Evolutionary conservation across 1,284 basidiomycete species (phyloP), one percentile per base, ranked within the genome.

Genomic region (Earliella scabrosa): DNA sequence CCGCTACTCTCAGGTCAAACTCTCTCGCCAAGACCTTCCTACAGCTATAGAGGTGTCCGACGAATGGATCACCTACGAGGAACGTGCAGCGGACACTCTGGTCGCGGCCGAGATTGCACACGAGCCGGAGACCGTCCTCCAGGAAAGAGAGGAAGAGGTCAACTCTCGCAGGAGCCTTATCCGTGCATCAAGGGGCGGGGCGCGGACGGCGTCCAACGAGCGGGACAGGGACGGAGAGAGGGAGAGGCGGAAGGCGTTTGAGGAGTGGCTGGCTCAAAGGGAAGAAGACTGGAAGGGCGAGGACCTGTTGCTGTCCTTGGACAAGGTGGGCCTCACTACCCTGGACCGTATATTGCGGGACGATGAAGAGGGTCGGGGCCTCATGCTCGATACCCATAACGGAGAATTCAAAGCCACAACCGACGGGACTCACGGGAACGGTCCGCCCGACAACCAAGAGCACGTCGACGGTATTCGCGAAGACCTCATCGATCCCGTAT

Each of bases 41-140:
- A 66, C 69, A 11, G 82, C 87, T 6, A 68, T 81, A 58, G 84
- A 91, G 53, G 82, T 89, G 6, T 84, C 83, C 4, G 76, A 83
- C 9, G 67, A 72, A 6, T 90, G 88, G 83, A 62, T 90, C 26
- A 66, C 70, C 21, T 73, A 74, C 54, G 92, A 94, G 69, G 88
- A 92, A 47, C 58, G 63, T 31, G 73, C 82, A 61, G 83, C 88
- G 2, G 63, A 63, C 18, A 64, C 64, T 23, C 59, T 85, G 21
- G 58, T 66, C 3, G 49, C 51, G 8, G 48, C 68, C 2, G 82
- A 86, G 53, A 58, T 65, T 0, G 27, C 34, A 3, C 71, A 71
- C 63, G 67, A 68, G 21, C 60, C 56, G 3, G 63, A 63, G n/a
- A 61, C 58, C 3, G n/a, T 61, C 31, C 56, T 51, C 18, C 51